A percentile compares a stretch with the other conserved stretches of the same genome.
These are phyloP conservation scores for Nectriaceae sp. DNA, from an alignment of 2,329 filamentous ascomycete genomes.

Conservation along the genomic window DNA sequence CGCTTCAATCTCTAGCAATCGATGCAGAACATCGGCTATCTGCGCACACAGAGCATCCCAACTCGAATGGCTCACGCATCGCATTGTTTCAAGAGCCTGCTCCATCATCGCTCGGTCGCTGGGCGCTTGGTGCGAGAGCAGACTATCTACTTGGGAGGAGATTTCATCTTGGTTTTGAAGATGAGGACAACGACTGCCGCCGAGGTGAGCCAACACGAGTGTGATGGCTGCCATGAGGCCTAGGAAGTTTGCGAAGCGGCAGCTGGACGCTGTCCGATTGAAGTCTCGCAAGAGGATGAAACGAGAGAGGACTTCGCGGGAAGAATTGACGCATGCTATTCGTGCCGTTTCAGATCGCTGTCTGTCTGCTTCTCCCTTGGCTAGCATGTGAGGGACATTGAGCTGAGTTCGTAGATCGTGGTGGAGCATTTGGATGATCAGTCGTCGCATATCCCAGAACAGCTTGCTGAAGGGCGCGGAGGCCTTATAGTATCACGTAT, in stretches of 20 bases:
- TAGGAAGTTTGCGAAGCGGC: slow-evolving; percentile 4
- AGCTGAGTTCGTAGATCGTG: background rate
- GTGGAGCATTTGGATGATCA: background rate
- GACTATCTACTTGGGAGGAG: background rate
- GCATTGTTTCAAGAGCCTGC: slow-evolving; percentile 6
- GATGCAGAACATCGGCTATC: background rate
- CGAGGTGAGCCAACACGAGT: slow-evolving; percentile 6
- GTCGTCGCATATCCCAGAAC: background rate
- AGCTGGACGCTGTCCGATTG: slow-evolving; percentile 4
- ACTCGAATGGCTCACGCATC: background rate
- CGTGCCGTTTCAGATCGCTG: background rate
- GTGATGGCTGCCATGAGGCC: slow-evolving; percentile 7
- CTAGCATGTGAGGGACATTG: background rate
- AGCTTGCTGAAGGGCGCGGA: no score
- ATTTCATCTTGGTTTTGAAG: background rate
- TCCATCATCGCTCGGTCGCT: slow-evolving; percentile 9
- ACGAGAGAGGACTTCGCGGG: slow-evolving; percentile 4
- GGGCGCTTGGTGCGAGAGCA: slow-evolving; percentile 4
- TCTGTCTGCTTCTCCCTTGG: background rate
- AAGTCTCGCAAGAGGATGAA: slow-evolving; percentile 4
- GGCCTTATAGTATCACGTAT: no score
- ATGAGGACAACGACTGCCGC: background rate
- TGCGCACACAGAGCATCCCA: background rate
- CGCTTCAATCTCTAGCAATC: background rate
- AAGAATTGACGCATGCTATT: slow-evolving; percentile 4